A percentile compares a stretch with the other conserved stretches of the same genome.
Evolutionary conservation across 805 yeast species (phyloP).

Genomic region (Candida sakaeoensis): DNA sequence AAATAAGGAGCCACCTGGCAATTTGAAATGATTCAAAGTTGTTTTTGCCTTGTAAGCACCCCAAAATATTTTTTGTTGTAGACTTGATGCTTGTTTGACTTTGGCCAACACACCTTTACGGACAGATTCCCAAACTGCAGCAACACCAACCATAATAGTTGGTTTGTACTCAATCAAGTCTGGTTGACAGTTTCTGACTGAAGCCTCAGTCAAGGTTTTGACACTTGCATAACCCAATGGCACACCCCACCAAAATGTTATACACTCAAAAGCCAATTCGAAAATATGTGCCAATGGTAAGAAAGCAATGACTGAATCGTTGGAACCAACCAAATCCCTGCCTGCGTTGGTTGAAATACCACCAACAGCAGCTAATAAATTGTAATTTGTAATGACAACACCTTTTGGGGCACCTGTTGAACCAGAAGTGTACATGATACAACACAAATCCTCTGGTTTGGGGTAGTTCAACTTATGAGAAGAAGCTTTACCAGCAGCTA

Average conservation of each 20-base stretch:
- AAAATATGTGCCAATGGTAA: constrained; percentile 96
- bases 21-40: constrained; percentile 55
- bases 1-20: constrained; percentile 71
- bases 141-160: constrained; percentile 95
- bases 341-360: constrained; percentile 71
- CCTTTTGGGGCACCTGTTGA: constrained; percentile 86
- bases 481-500: constrained; percentile 57
- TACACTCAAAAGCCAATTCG: constrained; percentile 83
- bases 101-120: constrained; percentile 87
- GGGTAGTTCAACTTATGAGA: constrained; percentile 43
- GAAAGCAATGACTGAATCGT: constrained; percentile 79
- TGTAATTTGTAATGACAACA: constrained; percentile 63
- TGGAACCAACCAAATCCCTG: constrained; percentile 43
- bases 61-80: constrained; percentile 85
- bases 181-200: constrained; percentile 81
- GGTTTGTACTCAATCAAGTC: constrained; percentile 87
- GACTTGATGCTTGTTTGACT: constrained; percentile 59
- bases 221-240: constrained; percentile 87
- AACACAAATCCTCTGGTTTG: constrained; percentile 55
- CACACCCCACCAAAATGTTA: constrained; percentile 85
- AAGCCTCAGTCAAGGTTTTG: constrained; percentile 80
- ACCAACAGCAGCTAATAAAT: constrained; percentile 78
- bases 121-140: constrained; percentile 96
- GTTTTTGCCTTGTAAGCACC: constrained; percentile 72
- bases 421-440: constrained; percentile 87